Evolutionary conservation across 805 yeast genomes (phyloP), one percentile per base, ranked within the genome.

Genomic region (Wickerhamiella australiensis): DNA sequence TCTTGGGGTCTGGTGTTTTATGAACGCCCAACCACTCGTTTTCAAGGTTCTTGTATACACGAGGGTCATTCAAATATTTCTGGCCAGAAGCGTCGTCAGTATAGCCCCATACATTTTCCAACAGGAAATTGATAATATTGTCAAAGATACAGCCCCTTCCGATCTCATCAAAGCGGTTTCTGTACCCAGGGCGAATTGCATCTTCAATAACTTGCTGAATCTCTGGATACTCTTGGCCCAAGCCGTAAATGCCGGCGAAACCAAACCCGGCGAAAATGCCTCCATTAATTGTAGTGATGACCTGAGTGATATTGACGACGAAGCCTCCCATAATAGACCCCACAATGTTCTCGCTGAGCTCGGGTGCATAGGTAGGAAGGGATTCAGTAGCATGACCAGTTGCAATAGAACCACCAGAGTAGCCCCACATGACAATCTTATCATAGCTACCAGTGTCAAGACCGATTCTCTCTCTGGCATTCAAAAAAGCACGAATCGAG

Each of bases 321-420:
- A 41, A 42, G 6, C 60, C 61, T 15, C 63, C 63, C 1, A 58
- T 44, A 3, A 57, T 59, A 15, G 49, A 57, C 6, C 48, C 59
- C 21, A 49, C 51, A 11, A 60, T 27, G 25, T 46, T n/a, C 17
- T 21, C 20, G 17, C 51, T 49, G 20, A 60, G 47, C 22, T 58
- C 61, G 2, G 63, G 61, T 2, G 61, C 61, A 21, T 60, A 60
- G 9, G 41, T 1, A 5, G 31, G 33, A 25, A 54, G 54, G 15
- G 53, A 20, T 51, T 59, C 59, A 1, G 56, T 54, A 1, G 63
- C 61, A 50, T 55, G 54, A n/a, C 61, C 63, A 11, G 59, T 38
- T 13, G 62, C 44, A n/a, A 47, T 41, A 5, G 60, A 56, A n/a
- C 56, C 61, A 6, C 59, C 59, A 5, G 62, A 60, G 53, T 58